phyloP scores from a whole-genome alignment of 2,329 filamentous ascomycete genomes.

The Alternaria brassicicola region DNA sequence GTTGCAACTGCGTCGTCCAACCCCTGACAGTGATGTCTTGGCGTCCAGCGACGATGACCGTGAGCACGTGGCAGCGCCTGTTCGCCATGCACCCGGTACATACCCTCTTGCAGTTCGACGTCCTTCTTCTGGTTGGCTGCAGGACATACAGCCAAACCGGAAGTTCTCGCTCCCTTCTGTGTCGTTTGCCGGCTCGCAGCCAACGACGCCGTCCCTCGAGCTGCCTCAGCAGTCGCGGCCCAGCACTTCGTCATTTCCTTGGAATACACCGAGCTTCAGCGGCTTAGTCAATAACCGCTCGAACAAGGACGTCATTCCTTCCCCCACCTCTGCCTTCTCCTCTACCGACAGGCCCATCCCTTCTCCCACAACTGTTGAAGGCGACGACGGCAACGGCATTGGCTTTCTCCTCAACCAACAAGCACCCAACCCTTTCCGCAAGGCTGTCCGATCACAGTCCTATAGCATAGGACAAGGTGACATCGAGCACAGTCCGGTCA shows the following conservation, averaged over 20 bases:
- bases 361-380: constrained; percentile 46
- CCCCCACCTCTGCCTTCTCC: constrained; percentile 40
- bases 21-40: constrained; percentile 91
- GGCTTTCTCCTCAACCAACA: constrained; percentile 42
- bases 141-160: constrained; percentile 72
- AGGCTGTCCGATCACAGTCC: constrained; percentile 93
- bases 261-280: constrained; percentile 49
- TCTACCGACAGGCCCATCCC: constrained; percentile 31
- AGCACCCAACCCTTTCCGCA: constrained; percentile 87
- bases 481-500: constrained; percentile 50
- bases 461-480: constrained; percentile 94
- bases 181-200: constrained; percentile 80
- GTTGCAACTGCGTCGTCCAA: constrained; percentile 73
- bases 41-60: constrained; percentile 93
- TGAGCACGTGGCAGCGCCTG: constrained; percentile 57
- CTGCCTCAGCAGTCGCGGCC: constrained; percentile 51
- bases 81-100: constrained; percentile 27
- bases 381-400: constrained; percentile 58
- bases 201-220: constrained; percentile 77
- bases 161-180: constrained; percentile 73
- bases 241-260: constrained; percentile 52
- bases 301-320: constrained; percentile 43
- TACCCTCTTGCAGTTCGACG: constrained; percentile 35
- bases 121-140: constrained; percentile 68
- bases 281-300: constrained; percentile 26